Evolutionary conservation across 1,139 yeast species (phyloP).

Genomic region (Diutina rugosa): DNA sequence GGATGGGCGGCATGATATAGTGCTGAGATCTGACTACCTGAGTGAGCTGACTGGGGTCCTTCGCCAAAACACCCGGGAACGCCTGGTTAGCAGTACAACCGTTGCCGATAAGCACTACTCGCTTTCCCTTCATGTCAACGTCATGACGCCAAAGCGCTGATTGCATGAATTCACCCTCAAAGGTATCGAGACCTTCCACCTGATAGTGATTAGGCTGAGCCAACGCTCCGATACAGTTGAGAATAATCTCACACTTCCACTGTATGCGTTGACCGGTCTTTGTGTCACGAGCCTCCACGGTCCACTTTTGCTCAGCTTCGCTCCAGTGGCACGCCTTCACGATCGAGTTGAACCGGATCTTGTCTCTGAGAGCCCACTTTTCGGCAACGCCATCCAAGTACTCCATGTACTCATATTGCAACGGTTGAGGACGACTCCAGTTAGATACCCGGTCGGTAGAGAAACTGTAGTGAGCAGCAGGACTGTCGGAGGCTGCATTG

Average conservation of each 20-base stretch:
- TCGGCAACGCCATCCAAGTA: background rate
- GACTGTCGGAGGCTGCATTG: background rate
- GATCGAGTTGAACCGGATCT: background rate
- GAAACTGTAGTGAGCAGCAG: background rate
- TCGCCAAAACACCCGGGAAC: constrained; percentile 16
- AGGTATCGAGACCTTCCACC: background rate
- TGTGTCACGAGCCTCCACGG: background rate
- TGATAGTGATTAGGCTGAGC: background rate
- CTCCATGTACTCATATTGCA: background rate
- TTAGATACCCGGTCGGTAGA: background rate
- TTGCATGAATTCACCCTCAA: background rate
- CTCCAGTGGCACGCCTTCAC: background rate
- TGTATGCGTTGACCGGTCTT: background rate
- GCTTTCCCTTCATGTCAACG: constrained; percentile 6
- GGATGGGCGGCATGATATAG: constrained; percentile 29
- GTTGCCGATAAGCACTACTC: constrained; percentile 14
- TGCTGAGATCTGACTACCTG: constrained; percentile 29
- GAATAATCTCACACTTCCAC: background rate
- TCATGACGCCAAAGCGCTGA: constrained; percentile 1
- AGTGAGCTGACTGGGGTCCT: constrained; percentile 16
- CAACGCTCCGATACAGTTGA: background rate
- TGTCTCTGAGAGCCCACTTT: background rate
- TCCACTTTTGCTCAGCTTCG: background rate
- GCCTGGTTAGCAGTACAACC: constrained; percentile 15
- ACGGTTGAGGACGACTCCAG: background rate